Conservation (phyloP, 345 rosid species). For the Carallia brachiata region DNA sequence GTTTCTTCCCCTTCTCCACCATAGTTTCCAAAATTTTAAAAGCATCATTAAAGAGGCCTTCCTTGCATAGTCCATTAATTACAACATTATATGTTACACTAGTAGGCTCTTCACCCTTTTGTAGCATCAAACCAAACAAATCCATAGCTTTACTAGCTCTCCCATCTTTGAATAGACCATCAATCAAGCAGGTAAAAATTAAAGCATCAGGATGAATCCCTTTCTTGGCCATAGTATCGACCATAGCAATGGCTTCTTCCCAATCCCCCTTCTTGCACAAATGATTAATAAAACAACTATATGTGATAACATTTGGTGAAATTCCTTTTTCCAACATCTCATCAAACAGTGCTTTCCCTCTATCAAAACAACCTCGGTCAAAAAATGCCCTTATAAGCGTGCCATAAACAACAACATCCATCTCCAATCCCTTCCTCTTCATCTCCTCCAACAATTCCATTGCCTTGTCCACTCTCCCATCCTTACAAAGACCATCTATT, state of each 20-base stretch:
- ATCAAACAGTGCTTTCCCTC: slow-evolving; percentile 42
- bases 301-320: slow-evolving; percentile 41
- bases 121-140: slow-evolving; percentile 48
- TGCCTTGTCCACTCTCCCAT: slow-evolving; percentile 50
- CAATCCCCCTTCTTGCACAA: slow-evolving; percentile 48
- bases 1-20: slow-evolving; percentile 54
- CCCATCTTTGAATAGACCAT: slow-evolving; percentile 55
- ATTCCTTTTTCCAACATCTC: slow-evolving; percentile 48
- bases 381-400: slow-evolving; percentile 34
- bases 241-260: slow-evolving; percentile 42
- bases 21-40: slow-evolving; percentile 46
- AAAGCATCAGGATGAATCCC: slow-evolving; percentile 52
- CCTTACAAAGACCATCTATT: slow-evolving; percentile 60
- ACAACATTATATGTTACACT: slow-evolving; percentile 54
- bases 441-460: slow-evolving; percentile 39
- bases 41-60: slow-evolving; percentile 48
- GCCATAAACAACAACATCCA: slow-evolving; percentile 40
- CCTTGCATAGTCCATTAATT: slow-evolving; percentile 57
- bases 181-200: slow-evolving; percentile 46
- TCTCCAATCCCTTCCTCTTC: slow-evolving; percentile 42
- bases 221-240: slow-evolving; percentile 41
- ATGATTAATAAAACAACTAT: slow-evolving; percentile 39
- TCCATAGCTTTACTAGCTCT: slow-evolving; percentile 48
- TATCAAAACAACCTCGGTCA: slow-evolving; percentile 32
- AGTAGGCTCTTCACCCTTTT: slow-evolving; percentile 46